Evolutionary conservation across 2,329 filamentous ascomycete species (phyloP).

Genomic region (Hypoxylon sp.): DNA sequence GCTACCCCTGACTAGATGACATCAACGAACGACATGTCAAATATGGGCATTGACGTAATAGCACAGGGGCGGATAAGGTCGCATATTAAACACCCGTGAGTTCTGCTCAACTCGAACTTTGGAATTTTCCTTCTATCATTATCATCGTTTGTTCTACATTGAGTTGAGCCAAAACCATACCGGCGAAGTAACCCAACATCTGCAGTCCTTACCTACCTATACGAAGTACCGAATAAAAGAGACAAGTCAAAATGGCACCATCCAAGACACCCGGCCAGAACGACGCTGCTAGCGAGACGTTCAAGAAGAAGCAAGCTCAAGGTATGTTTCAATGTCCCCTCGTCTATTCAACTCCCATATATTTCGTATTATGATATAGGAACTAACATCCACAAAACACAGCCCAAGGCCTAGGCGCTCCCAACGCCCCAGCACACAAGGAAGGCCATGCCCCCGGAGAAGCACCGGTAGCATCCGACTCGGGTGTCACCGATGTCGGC

Average conservation of each 20-base stretch:
- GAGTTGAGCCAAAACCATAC: background rate
- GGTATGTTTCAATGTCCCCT: slow-evolving; percentile 26
- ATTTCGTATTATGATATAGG: too few relatives aligned
- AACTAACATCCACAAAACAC: slow-evolving; percentile 24
- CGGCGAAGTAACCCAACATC: background rate
- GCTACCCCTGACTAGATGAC: slow-evolving; percentile 42
- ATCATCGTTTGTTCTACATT: background rate
- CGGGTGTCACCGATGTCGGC: slow-evolving; percentile 44
- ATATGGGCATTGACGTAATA: slow-evolving; percentile 36
- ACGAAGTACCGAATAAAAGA: background rate
- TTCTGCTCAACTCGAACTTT: background rate
- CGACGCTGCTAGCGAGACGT: slow-evolving; percentile 49
- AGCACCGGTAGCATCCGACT: slow-evolving; percentile 49
- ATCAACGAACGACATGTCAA: slow-evolving; percentile 35
- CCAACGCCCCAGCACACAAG: slow-evolving; percentile 48
- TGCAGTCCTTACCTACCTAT: background rate
- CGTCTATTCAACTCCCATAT: background rate
- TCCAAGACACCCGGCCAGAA: slow-evolving; percentile 50
- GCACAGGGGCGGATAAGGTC: background rate
- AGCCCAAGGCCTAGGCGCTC: slow-evolving; percentile 50
- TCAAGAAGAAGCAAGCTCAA: slow-evolving; percentile 48
- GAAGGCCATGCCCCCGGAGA: slow-evolving; percentile 48
- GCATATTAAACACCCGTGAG: slow-evolving; percentile 7
- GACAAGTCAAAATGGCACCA: slow-evolving; percentile 34
- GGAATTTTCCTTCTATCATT: background rate